Conservation (phyloP, 1,284 basidiomycete genomes). For the Porphyrellus sp. region DNA sequence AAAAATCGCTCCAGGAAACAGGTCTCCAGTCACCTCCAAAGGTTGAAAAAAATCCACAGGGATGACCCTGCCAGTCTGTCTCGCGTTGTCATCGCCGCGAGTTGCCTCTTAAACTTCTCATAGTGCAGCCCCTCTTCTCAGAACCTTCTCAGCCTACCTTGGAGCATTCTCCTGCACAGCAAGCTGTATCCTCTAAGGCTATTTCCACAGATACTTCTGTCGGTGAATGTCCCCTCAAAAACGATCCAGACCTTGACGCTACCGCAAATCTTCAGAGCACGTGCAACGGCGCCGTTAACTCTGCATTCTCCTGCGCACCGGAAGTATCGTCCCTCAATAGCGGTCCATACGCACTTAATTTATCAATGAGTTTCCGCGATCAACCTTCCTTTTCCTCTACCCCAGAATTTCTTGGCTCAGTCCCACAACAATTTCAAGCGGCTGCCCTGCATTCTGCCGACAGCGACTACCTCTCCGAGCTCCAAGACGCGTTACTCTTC, state of each 20-base stretch:
- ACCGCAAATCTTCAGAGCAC: constrained; percentile 10
- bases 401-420: constrained; percentile 7
- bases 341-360: not conserved
- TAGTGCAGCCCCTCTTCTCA: constrained; percentile 30
- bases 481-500: constrained; percentile 14
- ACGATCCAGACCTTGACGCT: constrained; percentile 15
- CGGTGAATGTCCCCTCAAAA: constrained; percentile 14
- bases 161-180: constrained; percentile 11
- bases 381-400: constrained; percentile 9
- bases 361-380: constrained; percentile 6
- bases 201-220: constrained; percentile 8
- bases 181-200: constrained; percentile 15
- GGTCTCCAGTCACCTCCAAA: constrained; percentile 34
- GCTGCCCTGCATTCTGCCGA: constrained; percentile 1
- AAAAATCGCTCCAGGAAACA: constrained; percentile 35
- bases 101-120: not conserved
- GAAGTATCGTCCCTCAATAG: constrained; percentile 6
- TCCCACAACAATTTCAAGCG: constrained; percentile 10
- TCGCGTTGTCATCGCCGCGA: not conserved
- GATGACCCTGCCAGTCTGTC: constrained; percentile 32
- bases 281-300: not conserved
- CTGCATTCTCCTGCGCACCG: constrained; percentile 8
- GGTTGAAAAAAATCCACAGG: constrained; percentile 34
- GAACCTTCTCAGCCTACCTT: constrained; percentile 19
- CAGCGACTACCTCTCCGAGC: constrained; percentile 15